Percentiles rank a stretch among this genome's conserved stretches.
Conservation (phyloP, 345 rosid genomes). For the Eucalyptus cloeziana region DNA sequence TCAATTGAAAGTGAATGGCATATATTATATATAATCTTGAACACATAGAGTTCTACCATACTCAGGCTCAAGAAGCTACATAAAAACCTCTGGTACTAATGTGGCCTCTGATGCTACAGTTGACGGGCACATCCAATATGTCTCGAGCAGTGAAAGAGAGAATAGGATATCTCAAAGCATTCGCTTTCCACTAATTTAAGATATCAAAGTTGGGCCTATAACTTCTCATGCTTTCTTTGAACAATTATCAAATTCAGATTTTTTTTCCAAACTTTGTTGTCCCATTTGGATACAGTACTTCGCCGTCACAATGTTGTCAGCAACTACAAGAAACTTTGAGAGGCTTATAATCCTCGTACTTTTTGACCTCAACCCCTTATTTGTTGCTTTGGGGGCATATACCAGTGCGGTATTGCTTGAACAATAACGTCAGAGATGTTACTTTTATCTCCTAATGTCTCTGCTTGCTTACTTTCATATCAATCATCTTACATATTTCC, state of each 20-base stretch:
- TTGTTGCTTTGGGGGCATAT: background rate
- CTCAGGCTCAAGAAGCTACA: background rate
- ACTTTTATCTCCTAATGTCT: background rate
- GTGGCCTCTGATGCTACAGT: background rate
- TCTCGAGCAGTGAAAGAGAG: background rate
- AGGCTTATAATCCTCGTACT: background rate
- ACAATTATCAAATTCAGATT: background rate
- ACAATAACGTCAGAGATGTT: background rate
- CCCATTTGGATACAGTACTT: background rate
- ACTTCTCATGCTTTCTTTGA: background rate
- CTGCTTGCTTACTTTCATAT: background rate
- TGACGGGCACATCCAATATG: background rate
- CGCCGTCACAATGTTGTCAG: fast-evolving
- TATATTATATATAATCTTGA: background rate
- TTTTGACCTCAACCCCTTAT: background rate
- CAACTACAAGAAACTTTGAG: background rate
- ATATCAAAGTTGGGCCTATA: background rate
- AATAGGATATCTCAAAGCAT: background rate
- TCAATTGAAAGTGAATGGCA: background rate
- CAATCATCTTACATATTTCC: background rate
- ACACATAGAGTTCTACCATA: background rate
- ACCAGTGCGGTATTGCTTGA: background rate
- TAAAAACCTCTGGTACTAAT: background rate
- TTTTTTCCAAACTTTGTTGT: background rate
- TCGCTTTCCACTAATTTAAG: background rate